These are phyloP conservation scores for Roridomyces roridus DNA, from an alignment of 768 basidiomycete species.

Conservation along the genomic window DNA sequence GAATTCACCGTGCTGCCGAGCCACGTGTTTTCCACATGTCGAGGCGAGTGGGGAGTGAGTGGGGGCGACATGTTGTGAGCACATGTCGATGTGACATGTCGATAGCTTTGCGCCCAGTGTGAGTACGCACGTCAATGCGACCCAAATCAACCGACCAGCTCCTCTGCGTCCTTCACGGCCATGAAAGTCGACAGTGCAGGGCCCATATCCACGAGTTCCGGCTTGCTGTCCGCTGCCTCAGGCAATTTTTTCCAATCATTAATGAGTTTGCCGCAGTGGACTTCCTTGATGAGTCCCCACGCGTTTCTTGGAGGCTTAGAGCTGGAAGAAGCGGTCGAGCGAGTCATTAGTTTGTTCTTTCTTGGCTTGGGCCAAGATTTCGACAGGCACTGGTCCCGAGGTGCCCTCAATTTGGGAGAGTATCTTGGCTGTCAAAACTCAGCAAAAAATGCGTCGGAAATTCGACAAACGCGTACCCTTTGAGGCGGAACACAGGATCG, in stretches of 20 bases:
- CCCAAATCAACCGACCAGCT: constrained; percentile 63
- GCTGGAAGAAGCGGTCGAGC: constrained; percentile 66
- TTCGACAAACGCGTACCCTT: constrained; percentile 63
- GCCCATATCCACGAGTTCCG: constrained; percentile 82
- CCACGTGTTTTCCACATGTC: no score
- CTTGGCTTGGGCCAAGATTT: constrained; percentile 79
- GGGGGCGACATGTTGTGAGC: no score
- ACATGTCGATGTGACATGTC: no score
- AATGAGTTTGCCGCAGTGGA: constrained; percentile 82
- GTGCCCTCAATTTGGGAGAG: constrained; percentile 76
- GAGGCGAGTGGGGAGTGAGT: no score
- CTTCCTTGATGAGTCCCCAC: constrained; percentile 83
- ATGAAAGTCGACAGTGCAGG: constrained; percentile 76
- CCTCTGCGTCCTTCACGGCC: constrained; percentile 89
- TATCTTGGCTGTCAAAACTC: constrained; percentile 69
- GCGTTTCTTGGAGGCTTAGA: constrained; percentile 61
- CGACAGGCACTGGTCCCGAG: constrained; percentile 64
- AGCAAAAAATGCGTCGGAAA: not conserved
- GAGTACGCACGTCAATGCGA: constrained; percentile 1
- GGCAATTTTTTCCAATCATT: constrained; percentile 84
- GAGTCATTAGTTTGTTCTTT: constrained; percentile 83
- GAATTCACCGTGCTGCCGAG: no score
- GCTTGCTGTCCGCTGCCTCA: constrained; percentile 57
- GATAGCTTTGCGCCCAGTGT: no score
- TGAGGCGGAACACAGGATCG: constrained; percentile 85